Evolutionary conservation across 805 yeast species (phyloP).

Genomic region (Myxozyma mucilagina): DNA sequence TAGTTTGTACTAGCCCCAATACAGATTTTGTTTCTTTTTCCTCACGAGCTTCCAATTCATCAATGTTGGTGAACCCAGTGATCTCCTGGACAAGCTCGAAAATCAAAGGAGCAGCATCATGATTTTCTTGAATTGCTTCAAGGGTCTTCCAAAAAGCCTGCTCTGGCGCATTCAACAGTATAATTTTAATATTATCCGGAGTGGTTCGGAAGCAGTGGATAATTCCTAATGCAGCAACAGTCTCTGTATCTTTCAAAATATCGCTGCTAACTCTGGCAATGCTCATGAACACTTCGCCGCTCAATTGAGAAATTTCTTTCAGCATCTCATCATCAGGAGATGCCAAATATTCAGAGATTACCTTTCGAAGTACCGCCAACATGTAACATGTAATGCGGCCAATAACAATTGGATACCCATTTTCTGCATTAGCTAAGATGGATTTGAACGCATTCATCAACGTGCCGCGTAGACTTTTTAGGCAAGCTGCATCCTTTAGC

Average conservation of each 20-base stretch:
- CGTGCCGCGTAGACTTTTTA: slow-evolving; percentile 5
- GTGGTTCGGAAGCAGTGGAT: slow-evolving; percentile 16
- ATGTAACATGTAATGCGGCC: slow-evolving; percentile 28
- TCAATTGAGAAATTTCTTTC: background rate
- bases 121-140: slow-evolving; percentile 24
- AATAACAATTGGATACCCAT: slow-evolving; percentile 21
- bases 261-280: slow-evolving; percentile 14
- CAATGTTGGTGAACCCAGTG: slow-evolving; percentile 13
- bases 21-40: slow-evolving; percentile 2
- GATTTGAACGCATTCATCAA: slow-evolving; percentile 18
- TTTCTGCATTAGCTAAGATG: slow-evolving; percentile 24
- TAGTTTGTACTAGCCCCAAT: slow-evolving; percentile 11
- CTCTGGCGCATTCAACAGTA: slow-evolving; percentile 20
- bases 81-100: slow-evolving; percentile 25
- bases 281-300: slow-evolving; percentile 14
- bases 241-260: slow-evolving; percentile 10
- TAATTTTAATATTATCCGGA: slow-evolving; percentile 3
- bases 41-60: slow-evolving; percentile 6
- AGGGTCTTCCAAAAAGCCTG: slow-evolving; percentile 31
- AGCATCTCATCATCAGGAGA: background rate
- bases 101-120: slow-evolving; percentile 25
- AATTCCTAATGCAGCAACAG: slow-evolving; percentile 18
- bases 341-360: slow-evolving; percentile 1
- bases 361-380: slow-evolving; percentile 19
- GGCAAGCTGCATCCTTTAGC: slow-evolving; percentile 18